Evolutionary conservation across 495 filamentous ascomycete species (phyloP), one percentile per base, ranked within the genome.

Genomic region (Penicillium diatomitis): DNA sequence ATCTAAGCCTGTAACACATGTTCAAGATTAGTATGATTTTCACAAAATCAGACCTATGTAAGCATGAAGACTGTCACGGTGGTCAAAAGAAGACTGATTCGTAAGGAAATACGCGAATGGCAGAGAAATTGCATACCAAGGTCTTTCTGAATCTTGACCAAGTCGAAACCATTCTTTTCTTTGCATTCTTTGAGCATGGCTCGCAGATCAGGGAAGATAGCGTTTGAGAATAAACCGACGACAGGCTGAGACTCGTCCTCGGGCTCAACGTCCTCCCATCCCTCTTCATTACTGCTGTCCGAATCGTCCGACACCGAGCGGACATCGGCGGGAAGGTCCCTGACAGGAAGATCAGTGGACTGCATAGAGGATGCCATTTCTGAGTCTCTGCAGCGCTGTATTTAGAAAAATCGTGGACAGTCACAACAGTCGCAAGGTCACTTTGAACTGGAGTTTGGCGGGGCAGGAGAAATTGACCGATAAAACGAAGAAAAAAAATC

Each of bases 201-300:
- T 20, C 65, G 57, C 37, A 82, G 76, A 61, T 85, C 75, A 8
- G 79, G 66, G 56, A 87, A 91, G 43, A 80, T 75, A 31, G 75
- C 73, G 34, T 84, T 77, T 48, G 86, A 82, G 49, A 90, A 72
- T 10, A 95, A 68, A n/a, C 84, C 84, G 35, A 86, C 71, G 46
- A 87, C 76, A 31, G 77, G 71, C 12, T 74, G 72, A 32, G 82
- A 75, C 49, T 90, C 82, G 10, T 80, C 74, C 50, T 85, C 81
- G 6, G 77, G 73, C 57, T 88, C 86, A 30, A 83, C 77, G 66
- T 94, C 88, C 62, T 88, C 82, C 90, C 89, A 95, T 20, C 81
- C 82, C 61, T 84, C 81, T 41, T 87, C 84, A 51, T 79, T 72
- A 47, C 65, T 73, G 30, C 66, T 54, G 50, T 78, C 74, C 5